A percentile compares a stretch with the other conserved stretches of the same genome.
phyloP scores from a whole-genome alignment of 2,329 filamentous ascomycete species.

The Pseudonectria foliicola region DNA sequence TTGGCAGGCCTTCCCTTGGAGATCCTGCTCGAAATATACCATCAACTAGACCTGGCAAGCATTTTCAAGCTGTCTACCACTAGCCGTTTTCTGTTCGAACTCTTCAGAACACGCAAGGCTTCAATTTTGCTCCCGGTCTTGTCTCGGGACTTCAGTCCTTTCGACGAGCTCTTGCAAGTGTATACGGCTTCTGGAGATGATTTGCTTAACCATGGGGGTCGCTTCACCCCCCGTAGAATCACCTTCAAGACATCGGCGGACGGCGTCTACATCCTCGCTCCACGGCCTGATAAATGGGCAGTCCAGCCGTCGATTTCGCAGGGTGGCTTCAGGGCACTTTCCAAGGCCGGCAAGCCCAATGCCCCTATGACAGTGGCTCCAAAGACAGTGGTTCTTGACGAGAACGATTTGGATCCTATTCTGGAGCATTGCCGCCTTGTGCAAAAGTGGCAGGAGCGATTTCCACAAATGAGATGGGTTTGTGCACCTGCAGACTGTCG shows the following conservation, averaged over 20 bases:
- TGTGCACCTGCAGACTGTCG: conserved; percentile 38
- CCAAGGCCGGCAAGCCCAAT: conserved; percentile 14
- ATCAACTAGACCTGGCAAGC: conserved; percentile 34
- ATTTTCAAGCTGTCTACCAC: conserved; percentile 32
- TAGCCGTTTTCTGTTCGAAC: conserved; percentile 30
- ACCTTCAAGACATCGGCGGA: conserved; percentile 31
- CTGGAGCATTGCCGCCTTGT: conserved; percentile 30
- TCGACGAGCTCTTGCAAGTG: conserved; percentile 40
- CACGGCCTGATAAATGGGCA: conserved; percentile 6
- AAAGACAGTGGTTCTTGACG: conserved; percentile 24
- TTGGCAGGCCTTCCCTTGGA: conserved; percentile 36
- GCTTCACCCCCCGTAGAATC: conserved; percentile 33
- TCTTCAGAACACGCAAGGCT: conserved; percentile 35
- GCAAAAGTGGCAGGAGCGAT: conserved; percentile 31
- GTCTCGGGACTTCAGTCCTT: conserved; percentile 34
- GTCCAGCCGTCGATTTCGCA: not conserved
- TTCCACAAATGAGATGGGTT: conserved; percentile 41
- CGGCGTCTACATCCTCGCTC: conserved; percentile 20
- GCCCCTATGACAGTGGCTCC: not conserved
- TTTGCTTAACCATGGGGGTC: conserved; percentile 22
- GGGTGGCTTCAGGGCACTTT: conserved; percentile 16
- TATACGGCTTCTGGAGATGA: conserved; percentile 36
- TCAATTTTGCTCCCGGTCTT: conserved; percentile 37
- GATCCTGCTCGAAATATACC: conserved; percentile 41
- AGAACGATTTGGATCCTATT: conserved; percentile 26